Percentiles rank a stretch among this genome's conserved stretches.
Evolutionary conservation across 2,329 filamentous ascomycete species (phyloP).

Genomic region (Trichophyton benhamiae): DNA sequence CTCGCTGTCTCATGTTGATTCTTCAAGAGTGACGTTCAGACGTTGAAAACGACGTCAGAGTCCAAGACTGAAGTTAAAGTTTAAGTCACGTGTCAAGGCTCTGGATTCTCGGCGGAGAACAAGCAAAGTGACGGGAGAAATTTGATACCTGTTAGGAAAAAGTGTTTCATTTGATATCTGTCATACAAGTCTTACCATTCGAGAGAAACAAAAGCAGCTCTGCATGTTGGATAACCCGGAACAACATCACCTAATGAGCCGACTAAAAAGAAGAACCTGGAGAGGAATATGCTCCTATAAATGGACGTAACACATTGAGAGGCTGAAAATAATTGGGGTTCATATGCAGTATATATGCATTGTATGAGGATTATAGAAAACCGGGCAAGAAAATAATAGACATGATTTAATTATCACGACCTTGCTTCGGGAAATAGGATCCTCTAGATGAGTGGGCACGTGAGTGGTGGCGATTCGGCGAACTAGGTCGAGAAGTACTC

Average conservation of each 20-base stretch:
- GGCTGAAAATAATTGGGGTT: neutral
- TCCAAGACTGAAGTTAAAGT: neutral
- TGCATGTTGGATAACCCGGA: neutral
- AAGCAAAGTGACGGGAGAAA: no score
- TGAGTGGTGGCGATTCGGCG: constrained; percentile 30
- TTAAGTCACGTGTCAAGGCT: neutral
- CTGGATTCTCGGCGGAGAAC: neutral
- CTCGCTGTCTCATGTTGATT: neutral
- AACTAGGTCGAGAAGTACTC: constrained; percentile 42
- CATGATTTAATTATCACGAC: constrained; percentile 6
- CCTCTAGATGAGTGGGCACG: constrained; percentile 29
- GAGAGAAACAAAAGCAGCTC: neutral
- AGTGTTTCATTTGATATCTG: neutral
- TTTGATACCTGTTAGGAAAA: no score
- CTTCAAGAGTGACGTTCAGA: neutral
- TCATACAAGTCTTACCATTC: neutral
- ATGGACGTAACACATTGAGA: neutral
- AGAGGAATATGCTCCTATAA: neutral
- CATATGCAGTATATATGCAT: neutral
- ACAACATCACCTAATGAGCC: neutral
- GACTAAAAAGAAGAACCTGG: neutral
- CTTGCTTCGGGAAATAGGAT: constrained; percentile 27
- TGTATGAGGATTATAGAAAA: neutral
- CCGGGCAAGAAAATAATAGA: neutral
- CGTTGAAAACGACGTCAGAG: neutral